phyloP scores from a whole-genome alignment of 805 yeast genomes.

The Wickerhamomyces pijperi region DNA sequence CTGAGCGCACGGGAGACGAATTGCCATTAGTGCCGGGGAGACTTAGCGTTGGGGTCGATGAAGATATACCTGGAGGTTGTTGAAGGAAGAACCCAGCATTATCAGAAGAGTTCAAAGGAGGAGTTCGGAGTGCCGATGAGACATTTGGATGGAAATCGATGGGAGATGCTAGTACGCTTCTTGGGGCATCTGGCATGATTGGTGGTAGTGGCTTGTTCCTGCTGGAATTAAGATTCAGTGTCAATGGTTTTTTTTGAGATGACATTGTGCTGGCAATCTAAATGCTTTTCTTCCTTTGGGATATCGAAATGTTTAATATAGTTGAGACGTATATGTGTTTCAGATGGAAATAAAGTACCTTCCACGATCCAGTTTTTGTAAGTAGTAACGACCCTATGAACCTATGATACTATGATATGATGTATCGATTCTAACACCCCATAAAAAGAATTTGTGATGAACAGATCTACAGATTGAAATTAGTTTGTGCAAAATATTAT shows the following conservation, averaged over 20 bases:
- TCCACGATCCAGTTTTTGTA: too few relatives aligned
- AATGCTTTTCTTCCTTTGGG: too few relatives aligned
- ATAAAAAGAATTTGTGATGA: too few relatives aligned
- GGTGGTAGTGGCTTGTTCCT: slow-evolving; percentile 21
- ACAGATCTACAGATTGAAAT: too few relatives aligned
- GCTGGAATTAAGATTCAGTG: slow-evolving; percentile 14
- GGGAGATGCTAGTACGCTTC: neutral
- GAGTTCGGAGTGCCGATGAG: neutral
- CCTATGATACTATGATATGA: too few relatives aligned
- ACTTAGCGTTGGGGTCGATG: slow-evolving; percentile 3
- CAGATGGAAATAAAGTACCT: too few relatives aligned
- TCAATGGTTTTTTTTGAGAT: slow-evolving; percentile 16
- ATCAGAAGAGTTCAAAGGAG: neutral
- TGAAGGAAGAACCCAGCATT: neutral
- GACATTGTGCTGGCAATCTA: too few relatives aligned
- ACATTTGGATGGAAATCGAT: neutral
- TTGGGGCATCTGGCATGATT: slow-evolving; percentile 8
- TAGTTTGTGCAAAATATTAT: too few relatives aligned
- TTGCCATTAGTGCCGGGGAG: neutral
- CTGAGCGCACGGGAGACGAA: neutral
- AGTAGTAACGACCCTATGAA: too few relatives aligned
- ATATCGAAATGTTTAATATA: too few relatives aligned
- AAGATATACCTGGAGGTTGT: neutral
- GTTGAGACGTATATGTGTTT: too few relatives aligned
- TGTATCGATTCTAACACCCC: too few relatives aligned